Percentiles rank a stretch among this genome's conserved stretches.
Conservation (phyloP, 352 stramenopile genomes). For the Lagenidium sp. region DNA sequence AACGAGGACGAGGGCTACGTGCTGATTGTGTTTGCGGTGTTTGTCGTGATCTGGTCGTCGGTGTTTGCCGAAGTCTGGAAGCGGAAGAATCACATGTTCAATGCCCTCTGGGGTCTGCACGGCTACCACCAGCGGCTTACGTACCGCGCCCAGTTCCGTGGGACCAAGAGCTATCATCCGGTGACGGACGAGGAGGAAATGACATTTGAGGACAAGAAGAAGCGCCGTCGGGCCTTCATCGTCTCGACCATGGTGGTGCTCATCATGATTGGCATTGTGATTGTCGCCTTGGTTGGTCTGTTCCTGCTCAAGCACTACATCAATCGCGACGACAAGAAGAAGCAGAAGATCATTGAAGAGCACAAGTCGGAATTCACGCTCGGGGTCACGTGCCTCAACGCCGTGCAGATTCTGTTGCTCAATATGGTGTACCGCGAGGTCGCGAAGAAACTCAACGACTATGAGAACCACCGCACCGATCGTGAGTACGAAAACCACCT, state of each 20-base stretch:
- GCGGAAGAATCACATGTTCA: slow-evolving; percentile 77
- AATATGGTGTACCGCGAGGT: slow-evolving; percentile 90
- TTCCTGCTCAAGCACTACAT: slow-evolving; percentile 50
- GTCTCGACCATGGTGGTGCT: slow-evolving; percentile 57
- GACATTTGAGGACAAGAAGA: slow-evolving; percentile 53
- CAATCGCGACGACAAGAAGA: slow-evolving; percentile 19
- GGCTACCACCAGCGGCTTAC: slow-evolving; percentile 60
- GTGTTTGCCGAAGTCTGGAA: slow-evolving; percentile 87
- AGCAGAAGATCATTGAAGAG: slow-evolving; percentile 17
- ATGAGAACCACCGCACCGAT: slow-evolving; percentile 90
- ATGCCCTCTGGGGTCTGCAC: slow-evolving; percentile 76
- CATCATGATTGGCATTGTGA: slow-evolving; percentile 65
- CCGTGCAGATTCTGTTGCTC: slow-evolving; percentile 90
- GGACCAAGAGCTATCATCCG: slow-evolving; percentile 62
- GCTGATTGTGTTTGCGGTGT: slow-evolving; percentile 66
- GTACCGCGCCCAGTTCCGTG: slow-evolving; percentile 82
- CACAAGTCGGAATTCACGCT: slow-evolving; percentile 37
- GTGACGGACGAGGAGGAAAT: slow-evolving; percentile 53
- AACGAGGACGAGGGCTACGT: slow-evolving; percentile 53
- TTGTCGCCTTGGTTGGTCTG: slow-evolving; percentile 54
- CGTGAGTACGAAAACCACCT: slow-evolving; percentile 87
- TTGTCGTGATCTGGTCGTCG: slow-evolving; percentile 85
- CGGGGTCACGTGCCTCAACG: slow-evolving; percentile 53
- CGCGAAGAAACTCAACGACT: slow-evolving; percentile 91
- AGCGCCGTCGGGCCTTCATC: slow-evolving; percentile 39